phyloP scores from a whole-genome alignment of 208 protist genomes.

The Vickermania ingenoplastis region DNA sequence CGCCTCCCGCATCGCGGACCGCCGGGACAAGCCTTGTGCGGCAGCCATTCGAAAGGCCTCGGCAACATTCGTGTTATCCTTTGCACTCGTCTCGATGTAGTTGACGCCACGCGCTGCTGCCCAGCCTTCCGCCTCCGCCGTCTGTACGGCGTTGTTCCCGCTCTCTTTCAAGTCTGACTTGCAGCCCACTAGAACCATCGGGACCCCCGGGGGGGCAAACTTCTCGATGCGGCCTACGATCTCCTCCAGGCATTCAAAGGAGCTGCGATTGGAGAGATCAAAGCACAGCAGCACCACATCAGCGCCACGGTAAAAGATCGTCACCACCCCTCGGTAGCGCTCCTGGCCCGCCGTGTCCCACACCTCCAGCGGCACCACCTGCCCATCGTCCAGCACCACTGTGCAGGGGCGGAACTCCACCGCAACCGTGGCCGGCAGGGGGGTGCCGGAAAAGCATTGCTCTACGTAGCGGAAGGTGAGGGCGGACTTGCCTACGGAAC shows the following conservation, averaged over 20 bases:
- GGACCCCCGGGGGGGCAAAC: slow-evolving; percentile 86
- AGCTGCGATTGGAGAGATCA: slow-evolving; percentile 95
- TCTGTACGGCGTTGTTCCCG: slow-evolving; percentile 59
- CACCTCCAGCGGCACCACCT: slow-evolving; percentile 84
- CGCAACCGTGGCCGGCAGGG: slow-evolving; percentile 80
- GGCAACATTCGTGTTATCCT: slow-evolving; percentile 88
- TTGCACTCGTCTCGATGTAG: slow-evolving; percentile 88
- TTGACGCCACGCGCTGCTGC: slow-evolving; percentile 78
- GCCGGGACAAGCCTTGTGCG: slow-evolving; percentile 55
- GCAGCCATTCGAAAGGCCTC: slow-evolving; percentile 83
- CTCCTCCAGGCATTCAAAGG: slow-evolving; percentile 93
- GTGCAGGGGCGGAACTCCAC: slow-evolving; percentile 85
- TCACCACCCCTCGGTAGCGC: slow-evolving; percentile 86
- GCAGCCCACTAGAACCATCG: slow-evolving; percentile 93
- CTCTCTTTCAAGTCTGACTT: slow-evolving; percentile 91
- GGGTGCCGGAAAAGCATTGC: slow-evolving; percentile 86
- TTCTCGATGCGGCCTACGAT: slow-evolving; percentile 96
- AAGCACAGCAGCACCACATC: slow-evolving; percentile 95
- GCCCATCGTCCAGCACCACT: slow-evolving; percentile 85
- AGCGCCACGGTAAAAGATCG: slow-evolving; percentile 87
- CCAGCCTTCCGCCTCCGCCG: slow-evolving; percentile 78
- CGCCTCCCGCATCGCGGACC: no score
- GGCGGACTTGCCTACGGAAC: slow-evolving; percentile 86
- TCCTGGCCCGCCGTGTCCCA: slow-evolving; percentile 91
- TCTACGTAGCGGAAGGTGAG: slow-evolving; percentile 83